Evolutionary conservation across 768 basidiomycete genomes (phyloP), one percentile per base, ranked within the genome.

Genomic region (Mrakia gelida): DNA sequence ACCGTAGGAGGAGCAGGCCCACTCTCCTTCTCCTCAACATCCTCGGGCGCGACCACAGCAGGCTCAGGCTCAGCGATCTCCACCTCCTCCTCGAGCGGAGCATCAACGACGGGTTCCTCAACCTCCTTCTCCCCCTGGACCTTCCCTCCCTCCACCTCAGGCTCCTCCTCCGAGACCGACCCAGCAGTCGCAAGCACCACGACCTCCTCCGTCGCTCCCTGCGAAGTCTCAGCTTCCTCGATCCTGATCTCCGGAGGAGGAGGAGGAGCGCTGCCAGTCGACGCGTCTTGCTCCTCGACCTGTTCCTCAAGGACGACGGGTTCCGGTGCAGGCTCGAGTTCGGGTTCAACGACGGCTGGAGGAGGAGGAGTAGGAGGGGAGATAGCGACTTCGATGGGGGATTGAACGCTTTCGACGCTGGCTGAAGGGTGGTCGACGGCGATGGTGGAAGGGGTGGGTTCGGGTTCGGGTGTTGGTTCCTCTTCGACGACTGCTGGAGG

Each of bases 351-450:
- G 41, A 59, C 34, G 0, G 16, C 49, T 7, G 30, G 71, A 43
- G 71, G 56, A 43, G 71, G 56, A 56, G 71, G 71, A 0, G 56
- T 54, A 23, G 52, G 71, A 7, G 71, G 56, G n/a, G 71, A 73
- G 52, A 59, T 54, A 34, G 56, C 45, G 21, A 59, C 71, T 43
- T 59, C 56, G 71, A 52, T 59, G 28, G 52, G 49, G 18, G 71
- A 34, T 56, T 73, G 52, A n/a, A 73, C 49, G 45, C 28, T 72
- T 16, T 38, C 45, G 28, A 52, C 52, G 32, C 41, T 45, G n/a
- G 43, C 54, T 16, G 71, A 49, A 45, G 71, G 43, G 45, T 28
- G 10, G 5, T 73, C 43, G 49, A n/a, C 49, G 71, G 32, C 52
- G n/a, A n/a, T n/a, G n/a, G n/a, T n/a, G n/a, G n/a, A n/a, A n/a